Percentiles rank a stretch among this genome's conserved stretches.
phyloP scores from a whole-genome alignment of 495 filamentous ascomycete species.

The Darksidea phi region DNA sequence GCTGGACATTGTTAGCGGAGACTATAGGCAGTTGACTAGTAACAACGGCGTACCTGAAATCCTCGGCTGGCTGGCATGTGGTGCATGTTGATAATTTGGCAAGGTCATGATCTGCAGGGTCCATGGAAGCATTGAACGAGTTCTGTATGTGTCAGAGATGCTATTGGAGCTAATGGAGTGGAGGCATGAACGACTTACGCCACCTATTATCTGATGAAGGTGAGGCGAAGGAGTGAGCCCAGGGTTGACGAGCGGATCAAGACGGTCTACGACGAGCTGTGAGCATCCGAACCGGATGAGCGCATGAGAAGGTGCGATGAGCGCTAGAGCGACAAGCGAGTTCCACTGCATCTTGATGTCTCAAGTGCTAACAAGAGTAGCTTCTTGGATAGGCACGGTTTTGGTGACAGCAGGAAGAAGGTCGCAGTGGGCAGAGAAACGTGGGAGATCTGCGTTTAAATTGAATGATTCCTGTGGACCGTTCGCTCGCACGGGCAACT shows the following conservation, averaged over 20 bases:
- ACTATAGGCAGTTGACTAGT: too few species aligned
- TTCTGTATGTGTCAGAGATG: conserved; percentile 7
- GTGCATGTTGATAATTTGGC: conserved; percentile 19
- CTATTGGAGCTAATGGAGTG: background rate
- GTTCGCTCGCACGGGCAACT: too few species aligned
- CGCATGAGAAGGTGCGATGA: conserved; percentile 24
- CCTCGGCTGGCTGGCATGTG: conserved; percentile 10
- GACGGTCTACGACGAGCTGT: conserved; percentile 22
- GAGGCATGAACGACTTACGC: background rate
- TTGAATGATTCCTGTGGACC: too few species aligned
- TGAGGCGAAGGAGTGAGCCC: conserved; percentile 20
- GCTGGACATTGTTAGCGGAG: background rate
- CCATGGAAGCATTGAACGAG: conserved; percentile 20
- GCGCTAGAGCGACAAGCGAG: conserved; percentile 18
- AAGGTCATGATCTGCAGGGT: conserved; percentile 14
- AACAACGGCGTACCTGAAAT: background rate
- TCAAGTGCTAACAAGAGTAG: background rate
- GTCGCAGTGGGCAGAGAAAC: too few species aligned
- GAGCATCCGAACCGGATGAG: conserved; percentile 30
- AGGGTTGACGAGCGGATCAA: conserved; percentile 28
- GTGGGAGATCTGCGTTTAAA: too few species aligned
- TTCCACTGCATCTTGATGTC: conserved; percentile 21
- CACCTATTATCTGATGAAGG: conserved; percentile 29
- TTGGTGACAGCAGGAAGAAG: too few species aligned
- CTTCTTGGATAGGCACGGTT: too few species aligned